Evolutionary conservation across 805 yeast genomes (phyloP).

Genomic region (Priceomyces castillae): DNA sequence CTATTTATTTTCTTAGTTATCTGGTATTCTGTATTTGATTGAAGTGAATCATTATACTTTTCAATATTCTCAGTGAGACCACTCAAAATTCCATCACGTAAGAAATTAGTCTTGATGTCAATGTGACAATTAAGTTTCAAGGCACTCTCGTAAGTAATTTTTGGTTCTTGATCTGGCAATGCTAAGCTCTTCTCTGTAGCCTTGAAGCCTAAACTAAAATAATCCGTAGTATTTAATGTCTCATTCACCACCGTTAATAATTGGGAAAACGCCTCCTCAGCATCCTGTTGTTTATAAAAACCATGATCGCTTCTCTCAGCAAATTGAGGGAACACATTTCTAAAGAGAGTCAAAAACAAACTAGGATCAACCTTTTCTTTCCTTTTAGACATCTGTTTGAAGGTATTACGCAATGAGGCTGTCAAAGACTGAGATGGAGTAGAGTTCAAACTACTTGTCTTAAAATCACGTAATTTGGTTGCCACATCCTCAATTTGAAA

Average conservation of each 20-base stretch:
- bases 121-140: constrained; percentile 87
- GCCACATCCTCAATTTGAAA: constrained; percentile 44
- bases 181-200: constrained; percentile 61
- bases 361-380: constrained; percentile 61
- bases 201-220: constrained; percentile 65
- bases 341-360: constrained; percentile 59
- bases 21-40: constrained; percentile 67
- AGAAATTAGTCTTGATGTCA: constrained; percentile 76
- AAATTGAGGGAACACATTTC: constrained; percentile 81
- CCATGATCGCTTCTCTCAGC: constrained; percentile 74
- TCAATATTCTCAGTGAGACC: constrained; percentile 76
- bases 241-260: constrained; percentile 53
- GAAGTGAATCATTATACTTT: constrained; percentile 70
- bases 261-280: constrained; percentile 92
- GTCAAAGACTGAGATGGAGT: constrained; percentile 19
- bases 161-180: constrained; percentile 30
- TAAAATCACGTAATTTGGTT: constrained; percentile 23
- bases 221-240: constrained; percentile 50
- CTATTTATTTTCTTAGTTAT: constrained; percentile 61
- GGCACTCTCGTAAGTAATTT: constrained; percentile 46
- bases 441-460: constrained; percentile 10
- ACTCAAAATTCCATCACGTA: constrained; percentile 77
- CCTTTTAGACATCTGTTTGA: constrained; percentile 44
- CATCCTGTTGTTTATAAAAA: constrained; percentile 90
- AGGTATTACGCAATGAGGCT: constrained; percentile 41